Evolutionary conservation across 441 rosid species (phyloP).

Genomic region (Eutrema salsugineum): DNA sequence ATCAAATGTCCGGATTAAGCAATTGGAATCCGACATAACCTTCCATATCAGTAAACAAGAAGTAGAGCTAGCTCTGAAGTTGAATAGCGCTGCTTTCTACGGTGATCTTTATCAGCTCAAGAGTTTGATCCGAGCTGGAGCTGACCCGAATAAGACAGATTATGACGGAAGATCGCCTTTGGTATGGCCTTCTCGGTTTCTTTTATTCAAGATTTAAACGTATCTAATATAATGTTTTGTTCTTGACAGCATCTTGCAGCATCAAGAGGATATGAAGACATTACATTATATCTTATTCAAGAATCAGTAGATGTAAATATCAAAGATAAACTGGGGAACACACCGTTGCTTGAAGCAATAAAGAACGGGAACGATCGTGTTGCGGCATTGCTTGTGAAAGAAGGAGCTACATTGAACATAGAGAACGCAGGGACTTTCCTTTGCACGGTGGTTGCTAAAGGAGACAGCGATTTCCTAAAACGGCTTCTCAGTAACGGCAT

Average conservation of each 20-base stretch:
- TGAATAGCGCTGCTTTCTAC: constrained; percentile 61
- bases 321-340: constrained; percentile 69
- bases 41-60: constrained; percentile 74
- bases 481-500: constrained; percentile 55
- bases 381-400: constrained; percentile 53
- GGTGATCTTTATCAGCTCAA: constrained; percentile 70
- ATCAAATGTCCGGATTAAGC: constrained; percentile 45
- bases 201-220: neutral
- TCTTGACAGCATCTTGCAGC: constrained; percentile 77
- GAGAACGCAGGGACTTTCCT: constrained; percentile 74
- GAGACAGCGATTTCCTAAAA: constrained; percentile 56
- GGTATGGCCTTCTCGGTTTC: constrained; percentile 35
- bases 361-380: constrained; percentile 69
- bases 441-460: constrained; percentile 61
- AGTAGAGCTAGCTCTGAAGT: constrained; percentile 59
- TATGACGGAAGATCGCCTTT: constrained; percentile 82
- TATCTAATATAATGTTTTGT: neutral
- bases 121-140: constrained; percentile 67
- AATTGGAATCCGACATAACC: constrained; percentile 60
- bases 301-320: constrained; percentile 51
- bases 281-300: constrained; percentile 55
- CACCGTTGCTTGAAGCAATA: constrained; percentile 77
- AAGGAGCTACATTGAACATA: constrained; percentile 52
- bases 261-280: constrained; percentile 67
- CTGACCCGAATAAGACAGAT: constrained; percentile 66